Evolutionary conservation across 2,329 filamentous ascomycete species (phyloP).

Genomic region (Rhinocladiella mackenziei): DNA sequence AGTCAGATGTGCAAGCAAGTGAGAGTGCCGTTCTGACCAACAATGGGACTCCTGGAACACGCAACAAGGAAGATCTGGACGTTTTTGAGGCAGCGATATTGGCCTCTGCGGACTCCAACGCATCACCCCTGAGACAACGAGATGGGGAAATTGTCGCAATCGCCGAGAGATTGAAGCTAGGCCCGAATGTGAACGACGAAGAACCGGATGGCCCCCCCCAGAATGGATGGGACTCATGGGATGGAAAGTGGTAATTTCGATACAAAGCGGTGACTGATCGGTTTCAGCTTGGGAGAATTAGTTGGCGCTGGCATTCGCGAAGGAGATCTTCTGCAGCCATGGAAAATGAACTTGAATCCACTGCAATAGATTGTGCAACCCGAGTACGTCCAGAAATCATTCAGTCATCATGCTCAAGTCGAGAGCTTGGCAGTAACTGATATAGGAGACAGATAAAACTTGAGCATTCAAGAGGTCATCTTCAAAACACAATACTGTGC

Average conservation of each 20-base stretch:
- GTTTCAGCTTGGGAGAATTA: too few species aligned
- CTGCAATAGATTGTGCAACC: neutral
- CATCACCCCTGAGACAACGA: constrained; percentile 5
- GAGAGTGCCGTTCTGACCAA: neutral
- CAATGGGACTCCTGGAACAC: neutral
- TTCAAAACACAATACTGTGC: too few species aligned
- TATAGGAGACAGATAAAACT: too few species aligned
- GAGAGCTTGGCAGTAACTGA: too few species aligned
- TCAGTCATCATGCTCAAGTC: too few species aligned
- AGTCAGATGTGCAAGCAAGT: neutral
- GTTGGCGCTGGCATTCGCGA: too few species aligned
- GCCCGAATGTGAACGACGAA: constrained; percentile 10
- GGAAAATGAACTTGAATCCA: too few species aligned
- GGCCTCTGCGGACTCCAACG: constrained; percentile 10
- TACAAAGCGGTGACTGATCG: too few species aligned
- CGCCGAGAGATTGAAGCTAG: constrained; percentile 11
- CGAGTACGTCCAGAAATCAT: too few species aligned
- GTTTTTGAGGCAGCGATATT: constrained; percentile 16
- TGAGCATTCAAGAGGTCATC: too few species aligned
- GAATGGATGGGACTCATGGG: neutral
- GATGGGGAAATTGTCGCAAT: constrained; percentile 7
- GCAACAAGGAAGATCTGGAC: constrained; percentile 10
- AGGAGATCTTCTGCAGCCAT: too few species aligned
- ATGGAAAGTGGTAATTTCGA: neutral
- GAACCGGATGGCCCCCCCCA: constrained; percentile 2